Conservation (phyloP, 257 asterid genomes). For the Penstemon eatonii region DNA sequence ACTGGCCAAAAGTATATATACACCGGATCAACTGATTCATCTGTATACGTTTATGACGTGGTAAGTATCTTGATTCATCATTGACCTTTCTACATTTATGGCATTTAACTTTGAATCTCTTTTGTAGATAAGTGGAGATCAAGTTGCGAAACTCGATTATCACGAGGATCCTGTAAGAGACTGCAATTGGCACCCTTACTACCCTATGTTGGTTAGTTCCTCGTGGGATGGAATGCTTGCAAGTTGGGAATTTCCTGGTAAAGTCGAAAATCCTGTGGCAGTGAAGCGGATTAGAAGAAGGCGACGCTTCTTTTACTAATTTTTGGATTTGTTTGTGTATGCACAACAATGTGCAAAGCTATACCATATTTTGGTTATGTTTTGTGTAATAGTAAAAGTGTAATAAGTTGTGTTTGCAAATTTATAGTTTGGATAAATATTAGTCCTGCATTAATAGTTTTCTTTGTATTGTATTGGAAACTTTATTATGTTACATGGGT, state of each 20-base stretch:
- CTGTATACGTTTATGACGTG: constrained; percentile 75
- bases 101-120: constrained; percentile 1
- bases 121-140: constrained; percentile 61
- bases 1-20: constrained; percentile 89
- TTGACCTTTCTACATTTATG: neutral
- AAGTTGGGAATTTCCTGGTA: constrained; percentile 78
- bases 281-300: constrained; percentile 43
- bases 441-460: too few species aligned
- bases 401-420: too few species aligned
- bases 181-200: constrained; percentile 92
- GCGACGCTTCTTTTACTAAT: too few species aligned
- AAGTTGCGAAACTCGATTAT: constrained; percentile 67
- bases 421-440: too few species aligned
- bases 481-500: too few species aligned
- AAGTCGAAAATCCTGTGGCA: constrained; percentile 30
- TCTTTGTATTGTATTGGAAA: too few species aligned
- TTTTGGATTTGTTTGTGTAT: too few species aligned
- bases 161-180: constrained; percentile 80
- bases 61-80: constrained; percentile 39
- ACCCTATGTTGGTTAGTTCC: constrained; percentile 79
- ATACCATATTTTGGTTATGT: too few species aligned
- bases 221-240: constrained; percentile 87
- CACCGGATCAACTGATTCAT: constrained; percentile 84
- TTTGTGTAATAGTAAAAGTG: too few species aligned
- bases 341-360: too few species aligned